Evolutionary conservation across 2,329 filamentous ascomycete species (phyloP).

Genomic region (Periconia sp.): DNA sequence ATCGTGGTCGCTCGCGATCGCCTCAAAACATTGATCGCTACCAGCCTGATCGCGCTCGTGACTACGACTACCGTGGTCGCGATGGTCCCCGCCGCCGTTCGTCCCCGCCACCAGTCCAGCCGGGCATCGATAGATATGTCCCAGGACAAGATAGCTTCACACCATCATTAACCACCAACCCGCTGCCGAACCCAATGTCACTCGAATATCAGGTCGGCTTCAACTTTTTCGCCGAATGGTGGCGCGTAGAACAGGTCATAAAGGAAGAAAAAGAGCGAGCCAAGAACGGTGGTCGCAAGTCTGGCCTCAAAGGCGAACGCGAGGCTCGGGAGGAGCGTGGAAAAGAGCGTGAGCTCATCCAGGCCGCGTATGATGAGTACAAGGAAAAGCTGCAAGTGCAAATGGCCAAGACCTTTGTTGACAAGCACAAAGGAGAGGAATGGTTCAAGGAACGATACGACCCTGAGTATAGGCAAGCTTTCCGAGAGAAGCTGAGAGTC

Average conservation of each 20-base stretch:
- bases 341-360: constrained; percentile 79
- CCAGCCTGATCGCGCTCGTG: constrained; percentile 72
- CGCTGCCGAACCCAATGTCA: constrained; percentile 73
- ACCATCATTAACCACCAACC: constrained; percentile 64
- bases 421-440: constrained; percentile 91
- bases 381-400: constrained; percentile 69
- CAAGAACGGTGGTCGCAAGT: constrained; percentile 71
- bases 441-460: constrained; percentile 98
- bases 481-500: constrained; percentile 77
- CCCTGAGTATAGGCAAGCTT: constrained; percentile 76
- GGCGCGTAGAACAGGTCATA: constrained; percentile 80
- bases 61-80: constrained; percentile 68
- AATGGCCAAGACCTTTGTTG: constrained; percentile 89
- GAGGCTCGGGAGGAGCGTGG: constrained; percentile 76
- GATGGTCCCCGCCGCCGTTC: constrained; percentile 67
- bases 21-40: constrained; percentile 76
- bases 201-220: constrained; percentile 83
- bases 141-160: constrained; percentile 70
- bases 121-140: constrained; percentile 84
- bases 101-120: constrained; percentile 64
- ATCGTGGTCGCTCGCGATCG: constrained; percentile 69
- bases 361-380: constrained; percentile 70
- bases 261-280: constrained; percentile 80
- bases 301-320: constrained; percentile 67
- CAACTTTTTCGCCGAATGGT: constrained; percentile 87